These are phyloP conservation scores for Rhizomucor miehei DNA, from an alignment of 371 early-diverging fungal species.

Conservation along the genomic window DNA sequence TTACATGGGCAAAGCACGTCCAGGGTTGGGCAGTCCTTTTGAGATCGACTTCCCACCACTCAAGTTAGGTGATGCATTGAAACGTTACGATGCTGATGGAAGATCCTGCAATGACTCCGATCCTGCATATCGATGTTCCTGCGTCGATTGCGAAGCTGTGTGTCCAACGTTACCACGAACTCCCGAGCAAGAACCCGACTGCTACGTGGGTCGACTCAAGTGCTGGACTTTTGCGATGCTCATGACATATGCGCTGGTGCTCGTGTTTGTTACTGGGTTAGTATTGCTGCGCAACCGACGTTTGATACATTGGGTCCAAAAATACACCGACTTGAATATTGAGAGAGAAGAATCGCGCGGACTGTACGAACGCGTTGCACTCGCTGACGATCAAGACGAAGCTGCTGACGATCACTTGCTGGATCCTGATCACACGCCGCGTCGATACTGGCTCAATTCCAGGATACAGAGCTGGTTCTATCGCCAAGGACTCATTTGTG, in stretches of 20 bases:
- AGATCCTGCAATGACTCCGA: conserved; percentile 61
- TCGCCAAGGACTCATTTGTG: conserved; percentile 62
- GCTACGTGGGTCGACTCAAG: conserved; percentile 44
- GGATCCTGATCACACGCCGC: conserved; percentile 57
- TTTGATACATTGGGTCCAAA: conserved; percentile 16
- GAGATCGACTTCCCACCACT: conserved; percentile 63
- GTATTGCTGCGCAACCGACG: conserved; percentile 18
- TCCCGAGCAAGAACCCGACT: conserved; percentile 46
- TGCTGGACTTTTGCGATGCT: conserved; percentile 65
- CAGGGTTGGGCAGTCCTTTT: conserved; percentile 66
- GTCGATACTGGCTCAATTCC: conserved; percentile 61
- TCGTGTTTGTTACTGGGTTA: conserved; percentile 27
- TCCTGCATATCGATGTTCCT: conserved; percentile 61
- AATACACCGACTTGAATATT: conserved; percentile 11
- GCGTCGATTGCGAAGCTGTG: conserved; percentile 66
- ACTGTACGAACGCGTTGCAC: conserved; percentile 51
- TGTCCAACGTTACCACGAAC: conserved; percentile 60
- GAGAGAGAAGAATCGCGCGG: conserved; percentile 25
- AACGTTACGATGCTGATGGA: conserved; percentile 40
- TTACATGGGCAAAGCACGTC: conserved; percentile 64
- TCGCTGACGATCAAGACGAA: conserved; percentile 43
- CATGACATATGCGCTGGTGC: conserved; percentile 43
- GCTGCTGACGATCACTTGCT: conserved; percentile 37
- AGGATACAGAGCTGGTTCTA: conserved; percentile 66
- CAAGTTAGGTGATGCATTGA: conserved; percentile 21